A percentile compares a stretch with the other conserved stretches of the same genome.
These are phyloP conservation scores for Sanghuangporus baumii DNA, from an alignment of 1,284 basidiomycete genomes.

Conservation along the genomic window DNA sequence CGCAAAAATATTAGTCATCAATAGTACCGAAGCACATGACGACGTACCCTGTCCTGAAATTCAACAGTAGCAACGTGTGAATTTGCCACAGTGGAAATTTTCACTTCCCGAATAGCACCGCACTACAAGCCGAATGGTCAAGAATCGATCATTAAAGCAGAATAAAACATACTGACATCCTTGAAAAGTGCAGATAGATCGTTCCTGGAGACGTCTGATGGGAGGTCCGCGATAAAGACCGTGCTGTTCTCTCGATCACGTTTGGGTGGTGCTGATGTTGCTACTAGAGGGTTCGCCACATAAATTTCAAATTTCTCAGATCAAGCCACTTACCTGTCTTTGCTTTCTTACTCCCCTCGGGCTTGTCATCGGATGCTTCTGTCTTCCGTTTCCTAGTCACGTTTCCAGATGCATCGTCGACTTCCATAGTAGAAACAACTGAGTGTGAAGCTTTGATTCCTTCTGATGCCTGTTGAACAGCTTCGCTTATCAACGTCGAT, in stretches of 20 bases:
- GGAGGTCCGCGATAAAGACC: conserved; percentile 79
- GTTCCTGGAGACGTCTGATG: conserved; percentile 49
- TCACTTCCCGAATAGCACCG: conserved; percentile 76
- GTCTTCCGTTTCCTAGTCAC: conserved; percentile 56
- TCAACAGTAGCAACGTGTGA: conserved; percentile 74
- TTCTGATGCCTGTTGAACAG: conserved; percentile 19
- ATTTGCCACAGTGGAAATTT: conserved; percentile 55
- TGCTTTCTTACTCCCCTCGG: conserved; percentile 45
- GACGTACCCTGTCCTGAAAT: conserved; percentile 61
- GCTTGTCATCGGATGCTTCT: conserved; percentile 41
- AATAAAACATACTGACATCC: conserved; percentile 54
- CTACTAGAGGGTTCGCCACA: conserved; percentile 7
- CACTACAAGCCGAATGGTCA: conserved; percentile 47
- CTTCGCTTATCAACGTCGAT: conserved; percentile 31
- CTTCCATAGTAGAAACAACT: conserved; percentile 39
- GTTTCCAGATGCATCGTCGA: conserved; percentile 36
- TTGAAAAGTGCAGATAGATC: conserved; percentile 77
- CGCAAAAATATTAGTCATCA: conserved; percentile 1
- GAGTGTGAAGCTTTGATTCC: neutral
- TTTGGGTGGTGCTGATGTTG: conserved; percentile 41
- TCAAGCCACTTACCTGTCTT: conserved; percentile 41
- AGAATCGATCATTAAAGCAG: neutral
- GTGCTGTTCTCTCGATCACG: conserved; percentile 94
- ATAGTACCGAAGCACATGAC: neutral
- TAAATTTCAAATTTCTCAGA: neutral